phyloP scores from a whole-genome alignment of 768 basidiomycete species.

The Lactarius hengduanensis region DNA sequence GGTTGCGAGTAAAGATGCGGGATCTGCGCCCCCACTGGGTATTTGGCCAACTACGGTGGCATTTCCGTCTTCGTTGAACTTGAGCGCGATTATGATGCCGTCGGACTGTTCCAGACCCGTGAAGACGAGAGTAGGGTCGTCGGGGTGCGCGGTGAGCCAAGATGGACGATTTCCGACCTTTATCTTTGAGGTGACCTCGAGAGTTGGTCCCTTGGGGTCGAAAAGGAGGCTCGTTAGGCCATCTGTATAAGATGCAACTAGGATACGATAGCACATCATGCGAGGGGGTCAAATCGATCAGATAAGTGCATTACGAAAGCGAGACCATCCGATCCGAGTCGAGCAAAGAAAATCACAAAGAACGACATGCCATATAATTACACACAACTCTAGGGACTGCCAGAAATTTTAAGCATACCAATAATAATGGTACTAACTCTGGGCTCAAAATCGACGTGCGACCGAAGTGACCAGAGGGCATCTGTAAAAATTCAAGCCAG shows the following conservation, averaged over 20 bases:
- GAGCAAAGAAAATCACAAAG: not conserved
- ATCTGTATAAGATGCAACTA: constrained; percentile 63
- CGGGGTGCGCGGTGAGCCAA: constrained; percentile 68
- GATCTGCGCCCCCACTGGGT: constrained; percentile 57
- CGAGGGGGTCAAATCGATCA: not conserved
- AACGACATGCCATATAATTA: not conserved
- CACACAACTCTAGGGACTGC: not conserved
- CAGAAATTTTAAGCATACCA: not conserved
- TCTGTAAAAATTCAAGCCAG: too few relatives aligned
- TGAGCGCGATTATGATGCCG: constrained; percentile 62
- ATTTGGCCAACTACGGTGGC: constrained; percentile 49
- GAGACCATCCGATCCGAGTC: not conserved
- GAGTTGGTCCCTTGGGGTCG: constrained; percentile 46
- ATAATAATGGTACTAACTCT: not conserved
- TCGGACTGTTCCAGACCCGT: constrained; percentile 64
- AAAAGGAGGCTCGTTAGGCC: constrained; percentile 64
- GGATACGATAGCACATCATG: constrained; percentile 42
- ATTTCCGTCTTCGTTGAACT: constrained; percentile 52
- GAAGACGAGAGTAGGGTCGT: constrained; percentile 57
- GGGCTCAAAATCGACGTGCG: not conserved
- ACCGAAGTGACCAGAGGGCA: not conserved
- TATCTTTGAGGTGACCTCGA: constrained; percentile 47
- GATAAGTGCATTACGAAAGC: not conserved
- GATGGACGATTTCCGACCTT: constrained; percentile 65
- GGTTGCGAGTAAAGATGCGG: constrained; percentile 61